Percentiles rank a stretch among this genome's conserved stretches.
Conservation (phyloP, 495 filamentous ascomycete species). For the Lasiosphaeria miniovina region DNA sequence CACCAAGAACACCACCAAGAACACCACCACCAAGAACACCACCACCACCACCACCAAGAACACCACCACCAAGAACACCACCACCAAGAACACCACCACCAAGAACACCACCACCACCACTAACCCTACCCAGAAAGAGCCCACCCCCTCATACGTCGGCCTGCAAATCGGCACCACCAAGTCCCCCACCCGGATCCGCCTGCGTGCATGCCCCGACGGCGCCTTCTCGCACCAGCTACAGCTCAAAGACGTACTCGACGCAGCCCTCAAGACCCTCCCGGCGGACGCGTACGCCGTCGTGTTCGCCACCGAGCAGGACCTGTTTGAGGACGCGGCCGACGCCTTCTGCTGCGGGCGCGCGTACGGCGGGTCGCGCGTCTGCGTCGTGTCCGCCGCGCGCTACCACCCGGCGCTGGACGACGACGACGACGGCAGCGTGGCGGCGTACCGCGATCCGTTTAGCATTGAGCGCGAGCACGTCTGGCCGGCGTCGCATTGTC, state of each 20-base stretch:
- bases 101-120: too few relatives aligned
- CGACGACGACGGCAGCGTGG: not conserved
- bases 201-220: conserved; percentile 47
- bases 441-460: not conserved
- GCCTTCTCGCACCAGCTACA: conserved; percentile 55
- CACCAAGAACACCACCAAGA: conserved; percentile 12
- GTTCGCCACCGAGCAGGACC: conserved; percentile 58
- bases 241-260: conserved; percentile 62
- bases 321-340: conserved; percentile 66
- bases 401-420: conserved; percentile 47
- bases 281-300: conserved; percentile 59
- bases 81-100: too few relatives aligned
- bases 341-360: conserved; percentile 66
- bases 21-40: too few relatives aligned
- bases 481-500: not conserved
- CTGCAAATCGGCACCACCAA: conserved; percentile 35
- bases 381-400: conserved; percentile 57
- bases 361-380: conserved; percentile 61
- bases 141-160: conserved; percentile 32
- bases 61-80: too few relatives aligned
- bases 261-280: conserved; percentile 52
- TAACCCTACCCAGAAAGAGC: too few relatives aligned
- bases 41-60: too few relatives aligned
- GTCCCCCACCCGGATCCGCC: conserved; percentile 50
- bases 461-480: not conserved